These are phyloP conservation scores for Cercospora beticola DNA, from an alignment of 2,329 filamentous ascomycete genomes.

Conservation along the genomic window DNA sequence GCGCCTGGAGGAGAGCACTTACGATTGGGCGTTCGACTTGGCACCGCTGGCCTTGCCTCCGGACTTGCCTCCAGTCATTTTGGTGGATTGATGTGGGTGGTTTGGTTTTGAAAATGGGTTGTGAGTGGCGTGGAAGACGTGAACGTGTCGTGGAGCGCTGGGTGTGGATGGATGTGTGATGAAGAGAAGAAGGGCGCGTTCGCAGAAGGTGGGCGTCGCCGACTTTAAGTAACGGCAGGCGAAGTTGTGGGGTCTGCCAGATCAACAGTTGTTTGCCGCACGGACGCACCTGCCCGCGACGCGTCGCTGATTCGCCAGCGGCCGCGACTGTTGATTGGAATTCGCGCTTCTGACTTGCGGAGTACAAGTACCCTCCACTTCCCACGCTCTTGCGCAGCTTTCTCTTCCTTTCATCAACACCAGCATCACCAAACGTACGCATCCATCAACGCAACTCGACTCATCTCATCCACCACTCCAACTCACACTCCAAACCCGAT, in stretches of 20 bases:
- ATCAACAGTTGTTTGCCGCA: constrained; percentile 15
- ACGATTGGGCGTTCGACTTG: constrained; percentile 97
- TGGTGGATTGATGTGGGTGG: constrained; percentile 56
- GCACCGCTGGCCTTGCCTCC: constrained; percentile 98
- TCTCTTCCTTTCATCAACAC: constrained; percentile 41
- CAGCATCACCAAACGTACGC: constrained; percentile 30
- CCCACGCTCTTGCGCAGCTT: constrained; percentile 21
- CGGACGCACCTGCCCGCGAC: constrained; percentile 17
- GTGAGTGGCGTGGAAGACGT: constrained; percentile 34
- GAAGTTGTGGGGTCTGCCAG: constrained; percentile 10
- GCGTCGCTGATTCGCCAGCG: constrained; percentile 15
- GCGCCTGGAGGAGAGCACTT: constrained; percentile 51
- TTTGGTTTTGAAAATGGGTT: constrained; percentile 29
- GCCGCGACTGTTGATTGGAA: constrained; percentile 6
- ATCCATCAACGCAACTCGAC: constrained; percentile 35
- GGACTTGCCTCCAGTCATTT: constrained; percentile 99
- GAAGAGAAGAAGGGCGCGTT: constrained; percentile 34
- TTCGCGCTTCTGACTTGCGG: constrained; percentile 8
- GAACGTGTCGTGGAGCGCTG: constrained; percentile 28
- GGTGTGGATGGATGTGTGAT: constrained; percentile 40
- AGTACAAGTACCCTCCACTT: constrained; percentile 12
- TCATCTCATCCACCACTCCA: constrained; percentile 34
- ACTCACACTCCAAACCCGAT: constrained; percentile 33
- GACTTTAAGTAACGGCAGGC: constrained; percentile 19
- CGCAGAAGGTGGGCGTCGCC: constrained; percentile 19